Base-by-base conservation (phyloP, 1,284 basidiomycete species). In the Microbotryum intermedium region DNA sequence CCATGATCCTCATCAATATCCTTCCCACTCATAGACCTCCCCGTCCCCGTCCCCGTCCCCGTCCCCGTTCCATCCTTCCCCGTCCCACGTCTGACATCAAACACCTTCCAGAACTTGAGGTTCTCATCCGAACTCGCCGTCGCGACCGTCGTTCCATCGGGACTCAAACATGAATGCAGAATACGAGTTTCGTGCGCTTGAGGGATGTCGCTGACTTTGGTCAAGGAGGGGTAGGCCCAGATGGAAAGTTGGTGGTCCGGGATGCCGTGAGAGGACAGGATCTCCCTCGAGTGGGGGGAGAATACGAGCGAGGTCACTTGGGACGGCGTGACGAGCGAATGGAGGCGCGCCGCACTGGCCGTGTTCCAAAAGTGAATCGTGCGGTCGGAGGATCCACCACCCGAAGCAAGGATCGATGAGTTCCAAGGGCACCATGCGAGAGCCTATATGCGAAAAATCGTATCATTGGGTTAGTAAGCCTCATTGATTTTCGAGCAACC, bases 341-440 rank as follows among this genome's bases (percentile, higher is more conserved):
- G 87, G 39, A 94, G 78, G 16, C 90, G 83, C 5, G 90, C 89
- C 7, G 90, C 90, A 0, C 90, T 94, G 1, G 66, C 68, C 52
- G 71, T 72, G 66, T 67, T 68, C 66, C 61, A 69, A 58, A 69
- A 72, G 50, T 97, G 89, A 69, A 97, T 89, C 26, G 86, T 90
- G 45, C 90, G 88, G 73, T 98, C 94, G 64, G 88, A 88, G 0
- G 91, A 93, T 0, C 95, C 95, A 1, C 95, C 95, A 0, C 95
- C 95, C 0, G 88, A 86, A 0, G 94, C 94, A 51, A 98, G 83
- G 9, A 98, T 79, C 10, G 87, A 87, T 0, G 87, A 83, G 77
- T 94, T 90, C 92, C 94, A 97, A 0, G 94, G 91, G 68, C 90
- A 97, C 91, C 95, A 99, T 0, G 91, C 90, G 50, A 99, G 78